phyloP scores from a whole-genome alignment of 805 yeast species.

The Candida oleophila region DNA sequence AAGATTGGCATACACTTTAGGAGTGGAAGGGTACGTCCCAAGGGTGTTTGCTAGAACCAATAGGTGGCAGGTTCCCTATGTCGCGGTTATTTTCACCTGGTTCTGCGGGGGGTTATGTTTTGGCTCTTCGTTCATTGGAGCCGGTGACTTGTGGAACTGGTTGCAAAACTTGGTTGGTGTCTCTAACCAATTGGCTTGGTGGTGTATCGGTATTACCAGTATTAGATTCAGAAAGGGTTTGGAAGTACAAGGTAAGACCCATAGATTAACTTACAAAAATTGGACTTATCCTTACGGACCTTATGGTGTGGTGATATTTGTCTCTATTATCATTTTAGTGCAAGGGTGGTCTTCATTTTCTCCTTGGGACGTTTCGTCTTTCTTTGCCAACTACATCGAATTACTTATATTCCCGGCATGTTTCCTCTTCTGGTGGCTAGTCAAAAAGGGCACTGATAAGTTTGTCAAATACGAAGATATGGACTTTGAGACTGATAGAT shows the following conservation, averaged over 20 bases:
- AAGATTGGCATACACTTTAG: slow-evolving; percentile 49
- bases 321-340: slow-evolving; percentile 44
- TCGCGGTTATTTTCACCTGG: slow-evolving; percentile 52
- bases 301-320: slow-evolving; percentile 43
- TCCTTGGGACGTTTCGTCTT: slow-evolving; percentile 42
- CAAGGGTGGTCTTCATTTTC: slow-evolving; percentile 54
- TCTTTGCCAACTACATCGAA: slow-evolving; percentile 48
- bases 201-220: slow-evolving; percentile 47
- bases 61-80: slow-evolving; percentile 47
- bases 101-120: slow-evolving; percentile 56
- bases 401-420: slow-evolving; percentile 46
- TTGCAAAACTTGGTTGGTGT: slow-evolving; percentile 53
- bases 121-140: slow-evolving; percentile 55
- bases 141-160: slow-evolving; percentile 55
- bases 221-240: slow-evolving; percentile 50
- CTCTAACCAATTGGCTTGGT: slow-evolving; percentile 53
- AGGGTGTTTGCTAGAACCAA: slow-evolving; percentile 41
- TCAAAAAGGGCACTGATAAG: slow-evolving; percentile 37
- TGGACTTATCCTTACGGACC: slow-evolving; percentile 57
- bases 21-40: slow-evolving; percentile 49
- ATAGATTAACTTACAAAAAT: slow-evolving; percentile 41
- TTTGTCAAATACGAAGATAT: slow-evolving; percentile 45
- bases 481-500: slow-evolving; percentile 55
- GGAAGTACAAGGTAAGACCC: slow-evolving; percentile 40
- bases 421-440: slow-evolving; percentile 42